phyloP scores from a whole-genome alignment of 441 rosid genomes.

The Gossypium davidsonii region DNA sequence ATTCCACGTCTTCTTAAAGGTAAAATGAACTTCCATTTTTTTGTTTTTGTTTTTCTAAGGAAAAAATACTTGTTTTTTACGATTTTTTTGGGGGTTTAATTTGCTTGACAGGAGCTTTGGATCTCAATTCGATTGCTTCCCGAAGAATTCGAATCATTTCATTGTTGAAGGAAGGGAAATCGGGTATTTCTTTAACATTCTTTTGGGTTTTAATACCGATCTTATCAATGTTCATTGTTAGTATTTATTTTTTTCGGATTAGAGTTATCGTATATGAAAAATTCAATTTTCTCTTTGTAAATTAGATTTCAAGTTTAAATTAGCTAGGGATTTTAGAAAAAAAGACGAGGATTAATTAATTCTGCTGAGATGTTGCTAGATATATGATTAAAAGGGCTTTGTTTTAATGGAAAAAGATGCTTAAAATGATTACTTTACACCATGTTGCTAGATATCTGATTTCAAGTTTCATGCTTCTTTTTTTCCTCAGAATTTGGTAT shows the following conservation, averaged over 20 bases:
- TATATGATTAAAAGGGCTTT: background rate
- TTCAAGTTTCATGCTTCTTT: background rate
- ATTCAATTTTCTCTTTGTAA: background rate
- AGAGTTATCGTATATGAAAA: background rate
- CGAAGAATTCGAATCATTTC: background rate
- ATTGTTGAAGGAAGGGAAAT: conserved; percentile 1
- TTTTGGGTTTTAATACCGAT: background rate
- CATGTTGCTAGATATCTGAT: background rate
- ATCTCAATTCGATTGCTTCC: background rate
- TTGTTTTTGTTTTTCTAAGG: background rate
- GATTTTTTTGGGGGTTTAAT: background rate
- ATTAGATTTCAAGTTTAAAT: background rate
- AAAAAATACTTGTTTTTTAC: background rate
- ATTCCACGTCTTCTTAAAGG: background rate
- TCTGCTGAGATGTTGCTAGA: background rate
- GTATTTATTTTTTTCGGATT: background rate
- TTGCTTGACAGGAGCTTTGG: background rate
- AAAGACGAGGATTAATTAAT: background rate
- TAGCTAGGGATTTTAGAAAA: background rate
- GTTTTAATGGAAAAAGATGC: background rate
- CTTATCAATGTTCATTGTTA: background rate
- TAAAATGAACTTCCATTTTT: background rate
- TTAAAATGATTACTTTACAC: background rate
- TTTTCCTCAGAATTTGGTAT: background rate
- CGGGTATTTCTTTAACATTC: background rate